Evolutionary conservation across 73 alveolate species (phyloP), one percentile per base, ranked within the genome.

Genomic region (Symbiodinium natans): DNA sequence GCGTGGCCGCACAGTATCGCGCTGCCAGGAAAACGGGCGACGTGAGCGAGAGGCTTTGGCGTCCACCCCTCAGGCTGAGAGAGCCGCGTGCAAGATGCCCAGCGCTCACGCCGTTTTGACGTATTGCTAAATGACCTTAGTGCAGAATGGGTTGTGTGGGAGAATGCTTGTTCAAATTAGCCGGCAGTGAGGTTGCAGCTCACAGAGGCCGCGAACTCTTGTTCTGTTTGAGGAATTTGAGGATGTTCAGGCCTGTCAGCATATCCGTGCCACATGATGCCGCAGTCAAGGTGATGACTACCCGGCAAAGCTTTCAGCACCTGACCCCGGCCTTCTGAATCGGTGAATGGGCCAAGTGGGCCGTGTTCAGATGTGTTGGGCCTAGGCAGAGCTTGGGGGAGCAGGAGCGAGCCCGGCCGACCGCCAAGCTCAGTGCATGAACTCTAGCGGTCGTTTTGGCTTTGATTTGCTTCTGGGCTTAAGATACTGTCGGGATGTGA

Each of bases 31-130:
- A 59, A 36, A 7, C 19, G 93, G 71, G 83, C 93, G 54, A 71
- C 82, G 93, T 13, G 93, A 86, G 36, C 68, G 71, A 48, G 77
- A 77, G 27, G 93, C 93, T 54, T 77, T 86, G 31, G 54, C 83
- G 93, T 56, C 42, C 5, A 17, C 27, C 41, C 56, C 93, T 86
- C 74, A 54, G 83, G 82, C 13, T 21, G 39, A 15, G 48, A 46
- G n/a, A n/a, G n/a, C n/a, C n/a, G n/a, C n/a, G n/a, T n/a, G n/a
- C n/a, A n/a, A n/a, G n/a, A n/a, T n/a, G n/a, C n/a, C n/a, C n/a
- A n/a, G n/a, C n/a, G 40, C 0, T 48, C 63, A 8, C 63, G 63
- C 17, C 23, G 17, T 15, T 29, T 80, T 80, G 59, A 80, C 7
- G 88, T 27, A 9, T 10, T 17, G n/a, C 29, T 34, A 33, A 46